Evolutionary conservation across 2,329 filamentous ascomycete species (phyloP).

Genomic region (Clarireedia monteithiana): DNA sequence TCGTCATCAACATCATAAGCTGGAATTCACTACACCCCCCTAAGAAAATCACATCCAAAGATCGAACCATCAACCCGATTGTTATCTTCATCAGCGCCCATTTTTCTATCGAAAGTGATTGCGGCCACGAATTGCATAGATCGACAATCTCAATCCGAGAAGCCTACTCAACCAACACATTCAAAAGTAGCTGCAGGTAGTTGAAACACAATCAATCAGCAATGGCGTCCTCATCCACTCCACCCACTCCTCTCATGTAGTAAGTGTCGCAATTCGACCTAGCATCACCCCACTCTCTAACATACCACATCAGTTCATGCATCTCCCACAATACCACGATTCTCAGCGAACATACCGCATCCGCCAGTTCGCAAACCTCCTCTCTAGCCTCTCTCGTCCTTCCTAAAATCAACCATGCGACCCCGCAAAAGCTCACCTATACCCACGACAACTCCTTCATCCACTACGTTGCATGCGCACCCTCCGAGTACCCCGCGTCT

Average conservation of each 20-base stretch:
- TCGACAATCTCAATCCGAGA: not conserved
- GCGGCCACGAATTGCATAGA: too few species aligned
- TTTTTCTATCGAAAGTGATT: too few species aligned
- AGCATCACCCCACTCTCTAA: constrained; percentile 2
- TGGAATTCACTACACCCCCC: too few species aligned
- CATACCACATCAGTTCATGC: constrained; percentile 57
- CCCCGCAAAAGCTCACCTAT: constrained; percentile 84
- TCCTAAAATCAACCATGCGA: constrained; percentile 80
- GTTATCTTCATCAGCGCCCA: too few species aligned
- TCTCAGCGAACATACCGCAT: constrained; percentile 84
- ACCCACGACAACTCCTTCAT: constrained; percentile 88
- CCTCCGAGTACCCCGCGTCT: constrained; percentile 51
- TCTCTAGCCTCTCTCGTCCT: constrained; percentile 90
- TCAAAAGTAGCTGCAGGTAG: not conserved
- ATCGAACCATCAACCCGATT: too few species aligned
- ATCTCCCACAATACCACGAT: constrained; percentile 92
- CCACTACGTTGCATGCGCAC: constrained; percentile 86
- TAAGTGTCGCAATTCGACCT: constrained; percentile 34
- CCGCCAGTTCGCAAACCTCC: constrained; percentile 73
- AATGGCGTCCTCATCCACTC: constrained; percentile 66
- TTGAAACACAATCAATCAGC: constrained; percentile 12
- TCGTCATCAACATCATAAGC: too few species aligned
- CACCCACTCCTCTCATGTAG: constrained; percentile 65
- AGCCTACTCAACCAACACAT: not conserved
- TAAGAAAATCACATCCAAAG: too few species aligned